phyloP scores from a whole-genome alignment of 495 filamentous ascomycete species.

The Hyaloscypha finlandica region DNA sequence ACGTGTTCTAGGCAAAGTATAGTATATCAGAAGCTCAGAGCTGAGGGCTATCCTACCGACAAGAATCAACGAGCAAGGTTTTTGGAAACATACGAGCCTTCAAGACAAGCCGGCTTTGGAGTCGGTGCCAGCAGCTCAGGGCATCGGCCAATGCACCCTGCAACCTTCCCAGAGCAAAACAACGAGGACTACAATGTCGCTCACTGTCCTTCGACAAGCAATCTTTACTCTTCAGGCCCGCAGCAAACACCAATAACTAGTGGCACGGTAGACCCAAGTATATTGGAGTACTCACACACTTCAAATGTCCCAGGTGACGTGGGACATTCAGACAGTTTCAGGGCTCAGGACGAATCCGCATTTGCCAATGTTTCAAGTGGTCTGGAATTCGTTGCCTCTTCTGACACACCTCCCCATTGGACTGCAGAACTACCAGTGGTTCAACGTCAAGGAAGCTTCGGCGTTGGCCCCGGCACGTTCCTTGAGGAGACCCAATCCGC shows the following conservation, averaged over 20 bases:
- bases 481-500: not conserved
- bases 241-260: not conserved
- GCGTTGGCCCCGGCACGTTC: not conserved
- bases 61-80: not conserved
- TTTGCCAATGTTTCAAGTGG: not conserved
- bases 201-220: not conserved
- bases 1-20: not conserved
- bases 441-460: not conserved
- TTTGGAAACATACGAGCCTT: not conserved
- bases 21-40: slow-evolving; percentile 11
- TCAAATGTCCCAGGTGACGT: not conserved
- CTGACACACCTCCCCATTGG: not conserved
- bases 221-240: not conserved
- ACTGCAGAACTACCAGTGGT: not conserved
- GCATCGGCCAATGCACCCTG: too few species aligned
- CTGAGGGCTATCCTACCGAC: slow-evolving; percentile 12
- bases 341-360: not conserved
- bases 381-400: not conserved
- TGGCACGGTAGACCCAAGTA: not conserved
- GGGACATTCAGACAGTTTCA: not conserved
- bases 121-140: not conserved
- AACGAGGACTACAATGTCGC: not conserved
- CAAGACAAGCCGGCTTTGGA: not conserved
- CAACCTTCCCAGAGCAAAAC: not conserved
- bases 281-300: not conserved